Base-by-base conservation (phyloP, 163 green algal species). In the Trebouxia gelatinosa region DNA sequence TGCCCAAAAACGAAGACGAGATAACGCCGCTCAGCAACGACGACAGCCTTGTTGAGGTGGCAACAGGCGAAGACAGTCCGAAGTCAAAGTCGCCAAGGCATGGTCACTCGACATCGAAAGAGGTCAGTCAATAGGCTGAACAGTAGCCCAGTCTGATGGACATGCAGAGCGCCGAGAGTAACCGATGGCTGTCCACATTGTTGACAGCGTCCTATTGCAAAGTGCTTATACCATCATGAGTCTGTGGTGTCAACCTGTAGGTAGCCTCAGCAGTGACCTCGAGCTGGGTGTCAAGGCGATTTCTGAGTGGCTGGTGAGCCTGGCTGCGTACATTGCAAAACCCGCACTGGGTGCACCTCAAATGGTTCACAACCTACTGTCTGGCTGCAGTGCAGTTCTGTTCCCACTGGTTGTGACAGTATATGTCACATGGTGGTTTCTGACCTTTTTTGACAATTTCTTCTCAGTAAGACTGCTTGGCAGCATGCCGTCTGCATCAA, bases 341-440 rank as follows among this genome's bases (percentile, higher is more conserved):
- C 16, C 16, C 48, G 19, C 48, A 58, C 19, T n/a, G n/a, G n/a
- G n/a, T n/a, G n/a, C n/a, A n/a, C 34, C 31, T 50, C 28, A 32
- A 59, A 35, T 43, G 50, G 39, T 35, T 57, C 43, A 40, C 2
- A 17, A 32, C 19, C 26, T 28, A 23, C 26, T 32, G n/a, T 16
- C 23, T 67, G 58, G 26, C 11, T 71, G 78, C 85, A 96, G 90
- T 76, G 94, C 92, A n/a, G 97, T 98, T 51, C 83, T 98, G 31
- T 95, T 98, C 51, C 95, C 95, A 0, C 89, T 98, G 19, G 93
- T 92, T 1, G 87, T 97, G 1, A 98, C 94, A 16, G 85, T 89
- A 2, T 92, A 90, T 79, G 76, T 92, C 19, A 92, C 90, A 3
- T 94, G 88, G 84, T 93, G 88, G 88, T 91, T 94, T 65, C 79